Base-by-base conservation (phyloP, 1,139 yeast genomes). In the Sugiyamaella novakii region DNA sequence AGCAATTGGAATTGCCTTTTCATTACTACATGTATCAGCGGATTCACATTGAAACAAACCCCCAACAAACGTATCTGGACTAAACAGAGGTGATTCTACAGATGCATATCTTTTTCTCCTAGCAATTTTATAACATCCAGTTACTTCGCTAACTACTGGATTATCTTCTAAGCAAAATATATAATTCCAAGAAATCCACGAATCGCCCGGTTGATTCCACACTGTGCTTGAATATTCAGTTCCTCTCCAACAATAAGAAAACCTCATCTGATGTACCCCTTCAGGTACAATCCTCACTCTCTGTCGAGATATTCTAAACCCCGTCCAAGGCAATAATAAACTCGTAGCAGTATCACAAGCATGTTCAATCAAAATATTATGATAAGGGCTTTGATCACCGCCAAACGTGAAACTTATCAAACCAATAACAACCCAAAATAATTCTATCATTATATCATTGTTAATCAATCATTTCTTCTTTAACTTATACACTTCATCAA, bases 41-140 rank as follows among this genome's bases (percentile, higher is more conserved):
- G 47, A 31, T 4, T 50, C 47, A 44, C 66, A 61, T 31, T 52
- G 48, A 48, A 59, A 61, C 14, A 62, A 47, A 1, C 64, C 63
- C 2, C 65, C 67, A 0, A 59, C 56, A 46, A 54, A 56, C 2
- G 57, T 46, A 25, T 63, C 59, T 1, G 63, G 58, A 6, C 11
- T 14, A 10, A 25, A 31, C 29, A 52, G 37, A 8, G 53, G 50
- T 0, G 44, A 29, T 11, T 47, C 57, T 15, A 43, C 19, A 18
- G 28, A 39, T 8, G 31, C 39, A 22, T 47, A 49, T 28, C 36
- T 37, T n/a, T 35, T 24, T 12, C 54, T 17, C 7, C 61, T 47
- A 7, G 49, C 58, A 14, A 58, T 49, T 24, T 52, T 53, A 42
- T 51, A 60, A 47, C 60, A 59, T 2, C 63, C 64, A 3, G 40